These are phyloP conservation scores for Ilyonectria destructans DNA, from an alignment of 2,329 filamentous ascomycete species.

Conservation along the genomic window DNA sequence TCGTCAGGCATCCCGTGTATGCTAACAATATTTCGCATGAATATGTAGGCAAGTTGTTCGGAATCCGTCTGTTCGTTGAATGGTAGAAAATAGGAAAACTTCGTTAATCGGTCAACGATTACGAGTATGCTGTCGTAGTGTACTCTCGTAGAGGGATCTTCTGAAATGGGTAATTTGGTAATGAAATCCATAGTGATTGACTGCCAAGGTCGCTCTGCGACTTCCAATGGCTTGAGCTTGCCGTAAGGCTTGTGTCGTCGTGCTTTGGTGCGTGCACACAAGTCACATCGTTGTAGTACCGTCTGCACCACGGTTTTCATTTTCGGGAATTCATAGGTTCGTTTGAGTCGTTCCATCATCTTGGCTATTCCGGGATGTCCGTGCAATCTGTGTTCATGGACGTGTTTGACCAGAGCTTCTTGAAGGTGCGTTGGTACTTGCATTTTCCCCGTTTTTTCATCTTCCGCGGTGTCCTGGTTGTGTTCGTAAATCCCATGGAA, in stretches of 20 bases:
- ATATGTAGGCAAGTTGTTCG: constrained; percentile 22
- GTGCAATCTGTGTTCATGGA: too few species aligned
- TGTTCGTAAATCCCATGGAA: too few species aligned
- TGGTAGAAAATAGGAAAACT: constrained; percentile 24
- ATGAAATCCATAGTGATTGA: constrained; percentile 30
- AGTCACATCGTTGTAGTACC: too few species aligned
- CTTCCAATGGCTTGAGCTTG: constrained; percentile 24
- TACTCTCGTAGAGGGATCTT: constrained; percentile 21
- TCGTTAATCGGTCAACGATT: constrained; percentile 23
- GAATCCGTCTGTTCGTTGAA: constrained; percentile 19
- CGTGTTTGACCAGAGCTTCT: too few species aligned
- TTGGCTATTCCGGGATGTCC: too few species aligned
- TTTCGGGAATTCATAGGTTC: too few species aligned
- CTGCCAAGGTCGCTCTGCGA: too few species aligned
- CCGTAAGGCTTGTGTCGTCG: constrained; percentile 28
- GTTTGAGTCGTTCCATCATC: too few species aligned
- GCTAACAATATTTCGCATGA: constrained; percentile 25
- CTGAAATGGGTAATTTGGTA: constrained; percentile 27
- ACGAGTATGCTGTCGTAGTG: constrained; percentile 32
- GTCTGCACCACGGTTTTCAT: too few species aligned
- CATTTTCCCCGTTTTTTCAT: too few species aligned
- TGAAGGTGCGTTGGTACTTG: too few species aligned
- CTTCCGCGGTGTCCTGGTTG: too few species aligned
- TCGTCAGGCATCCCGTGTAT: constrained; percentile 20
- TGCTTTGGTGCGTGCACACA: background rate